Percentiles rank a stretch among this genome's conserved stretches.
Conservation (phyloP, 2,329 filamentous ascomycete species). For the Aspergillus sp. region DNA sequence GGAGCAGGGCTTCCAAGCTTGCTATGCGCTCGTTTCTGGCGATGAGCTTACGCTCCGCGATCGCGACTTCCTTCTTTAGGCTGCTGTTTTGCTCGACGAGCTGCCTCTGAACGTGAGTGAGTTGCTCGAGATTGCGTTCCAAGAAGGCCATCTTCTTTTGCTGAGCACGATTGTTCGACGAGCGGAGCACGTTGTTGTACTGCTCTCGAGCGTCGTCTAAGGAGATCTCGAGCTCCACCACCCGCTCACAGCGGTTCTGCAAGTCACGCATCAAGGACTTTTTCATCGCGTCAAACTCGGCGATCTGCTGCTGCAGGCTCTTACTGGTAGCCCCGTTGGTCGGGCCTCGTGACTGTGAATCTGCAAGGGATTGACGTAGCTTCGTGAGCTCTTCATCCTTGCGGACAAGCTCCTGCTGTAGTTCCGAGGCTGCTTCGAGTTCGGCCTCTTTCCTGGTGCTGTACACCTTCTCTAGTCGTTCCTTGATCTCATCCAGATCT, state of each 20-base stretch:
- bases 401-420: conserved; percentile 74
- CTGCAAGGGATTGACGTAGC: conserved; percentile 79
- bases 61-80: conserved; percentile 98
- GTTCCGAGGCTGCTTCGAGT: conserved; percentile 72
- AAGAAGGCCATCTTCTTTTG: conserved; percentile 99
- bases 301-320: conserved; percentile 95
- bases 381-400: conserved; percentile 82
- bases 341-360: conserved; percentile 59
- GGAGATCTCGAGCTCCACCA: conserved; percentile 97
- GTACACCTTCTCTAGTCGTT: conserved; percentile 76
- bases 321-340: conserved; percentile 69
- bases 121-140: conserved; percentile 95
- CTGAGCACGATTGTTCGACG: conserved; percentile 96
- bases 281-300: conserved; percentile 99
- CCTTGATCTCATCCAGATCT: conserved; percentile 84
- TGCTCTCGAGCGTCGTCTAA: conserved; percentile 97
- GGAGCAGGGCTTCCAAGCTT: conserved; percentile 86
- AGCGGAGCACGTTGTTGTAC: conserved; percentile 97
- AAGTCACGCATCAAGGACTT: conserved; percentile 98
- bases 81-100: conserved; percentile 97
- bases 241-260: conserved; percentile 96
- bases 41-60: conserved; percentile 95
- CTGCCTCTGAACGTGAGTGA: conserved; percentile 96
- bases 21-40: conserved; percentile 96
- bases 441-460: conserved; percentile 74